Percentiles rank a stretch among this genome's conserved stretches.
phyloP scores from a whole-genome alignment of 2,329 filamentous ascomycete genomes.

The Cytospora chrysosperma region DNA sequence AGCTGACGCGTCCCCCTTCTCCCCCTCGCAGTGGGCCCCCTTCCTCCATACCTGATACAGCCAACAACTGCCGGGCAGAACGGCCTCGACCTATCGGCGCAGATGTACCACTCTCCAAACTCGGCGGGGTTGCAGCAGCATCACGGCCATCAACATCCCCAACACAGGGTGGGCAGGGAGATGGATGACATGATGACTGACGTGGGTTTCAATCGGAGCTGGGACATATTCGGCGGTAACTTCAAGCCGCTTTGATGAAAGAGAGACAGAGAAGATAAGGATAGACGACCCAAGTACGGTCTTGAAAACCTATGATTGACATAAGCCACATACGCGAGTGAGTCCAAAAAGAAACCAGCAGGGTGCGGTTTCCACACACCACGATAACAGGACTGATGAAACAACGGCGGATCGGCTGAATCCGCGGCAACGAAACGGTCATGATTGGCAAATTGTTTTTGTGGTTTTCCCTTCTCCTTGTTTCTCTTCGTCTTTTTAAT shows the following conservation, averaged over 20 bases:
- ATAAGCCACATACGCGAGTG: not conserved
- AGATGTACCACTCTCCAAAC: conserved; percentile 45
- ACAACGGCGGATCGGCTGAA: not conserved
- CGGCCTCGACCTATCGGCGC: conserved; percentile 42
- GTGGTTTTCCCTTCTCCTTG: not conserved
- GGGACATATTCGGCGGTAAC: conserved; percentile 44
- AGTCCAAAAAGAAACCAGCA: not conserved
- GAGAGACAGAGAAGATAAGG: not conserved
- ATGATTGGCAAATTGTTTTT: not conserved
- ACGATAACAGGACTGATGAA: not conserved
- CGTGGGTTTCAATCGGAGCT: conserved; percentile 46
- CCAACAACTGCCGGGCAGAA: conserved; percentile 40
- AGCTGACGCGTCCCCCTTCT: not conserved
- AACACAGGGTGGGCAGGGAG: conserved; percentile 39
- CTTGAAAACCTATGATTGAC: not conserved
- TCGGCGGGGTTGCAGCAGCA: conserved; percentile 42
- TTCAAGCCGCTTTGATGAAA: conserved; percentile 21
- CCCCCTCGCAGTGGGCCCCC: conserved; percentile 49
- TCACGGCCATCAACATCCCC: conserved; percentile 32
- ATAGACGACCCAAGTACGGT: too few species aligned
- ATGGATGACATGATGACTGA: conserved; percentile 53
- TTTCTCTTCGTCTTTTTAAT: not conserved
- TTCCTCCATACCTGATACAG: conserved; percentile 70
- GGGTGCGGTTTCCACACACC: not conserved
- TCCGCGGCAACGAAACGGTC: not conserved